Base-by-base conservation (phyloP, 2,329 filamentous ascomycete genomes). In the Tolypocladium nubicola region DNA sequence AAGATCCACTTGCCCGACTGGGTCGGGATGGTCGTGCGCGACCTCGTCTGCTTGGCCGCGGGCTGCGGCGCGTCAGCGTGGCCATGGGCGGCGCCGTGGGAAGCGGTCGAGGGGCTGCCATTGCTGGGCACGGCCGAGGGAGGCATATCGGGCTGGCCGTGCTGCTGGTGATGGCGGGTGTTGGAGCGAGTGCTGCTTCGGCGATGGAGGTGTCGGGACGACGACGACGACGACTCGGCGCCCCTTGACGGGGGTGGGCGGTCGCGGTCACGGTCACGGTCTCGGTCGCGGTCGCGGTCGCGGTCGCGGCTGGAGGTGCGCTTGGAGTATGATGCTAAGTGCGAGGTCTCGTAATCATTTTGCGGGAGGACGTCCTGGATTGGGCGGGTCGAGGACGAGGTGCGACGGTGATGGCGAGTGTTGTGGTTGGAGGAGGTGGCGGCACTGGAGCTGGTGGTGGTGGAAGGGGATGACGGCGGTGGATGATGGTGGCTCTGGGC, bases 1-100 rank as follows among this genome's bases (percentile, higher is more conserved):
- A 99, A 79, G 57, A 91, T 85, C 91, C 93, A 99, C 77, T 92
- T 90, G 58, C 94, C 94, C 14, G 92, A 91, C 52, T 88, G 86
- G 3, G 92, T 91, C 55, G 89, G 89, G 69, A 99, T 96, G 45
- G 89, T 93, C 14, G 93, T 97, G 66, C 84, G 79, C 56, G 83
- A 80, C 63, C 80, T 80, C 59, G 78, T 75, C 63, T 79, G 78
- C 65, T 80, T 79, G 53, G 76, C 70, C 50, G 75, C 74, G 14
- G 76, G 61, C 39, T 65, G 62, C 54, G 66, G 70, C 58, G 75
- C 70, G 65, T 80, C 70, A 53, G 66, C 57, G 53, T 63, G 62
- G 56, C 60, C 64, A 62, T 79, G 52, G 59, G 72, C 66, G 60
- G 71, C 68, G 59, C 71, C 69, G 62, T 76, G 75, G 55, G 81